A percentile compares a stretch with the other conserved stretches of the same genome.
Conservation (phyloP, 1,139 yeast species). For the Schizosaccharomyces versatilis region DNA sequence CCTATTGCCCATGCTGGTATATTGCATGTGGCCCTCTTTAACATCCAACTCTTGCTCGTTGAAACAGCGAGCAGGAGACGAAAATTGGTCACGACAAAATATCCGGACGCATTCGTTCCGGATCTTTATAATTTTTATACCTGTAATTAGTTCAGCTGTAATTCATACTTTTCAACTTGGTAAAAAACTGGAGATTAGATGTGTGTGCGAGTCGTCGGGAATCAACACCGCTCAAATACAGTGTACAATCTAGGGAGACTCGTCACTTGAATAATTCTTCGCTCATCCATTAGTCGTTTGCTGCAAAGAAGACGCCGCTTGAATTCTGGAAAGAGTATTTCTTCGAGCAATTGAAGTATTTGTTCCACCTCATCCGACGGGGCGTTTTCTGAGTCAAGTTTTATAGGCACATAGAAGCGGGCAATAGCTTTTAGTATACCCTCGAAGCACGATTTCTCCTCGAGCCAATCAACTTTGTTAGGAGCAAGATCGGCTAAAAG, state of each 20-base stretch:
- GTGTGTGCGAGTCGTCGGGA: no score
- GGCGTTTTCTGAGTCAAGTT: slow-evolving; percentile 14
- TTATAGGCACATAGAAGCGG: slow-evolving; percentile 46
- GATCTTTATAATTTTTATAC: no score
- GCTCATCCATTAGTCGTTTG: slow-evolving; percentile 25
- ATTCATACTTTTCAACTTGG: no score
- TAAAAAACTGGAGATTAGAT: no score
- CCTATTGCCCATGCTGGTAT: no score
- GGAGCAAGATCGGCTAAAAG: slow-evolving; percentile 43
- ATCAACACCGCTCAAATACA: slow-evolving; percentile 75
- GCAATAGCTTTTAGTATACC: slow-evolving; percentile 52
- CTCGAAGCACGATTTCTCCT: slow-evolving; percentile 44
- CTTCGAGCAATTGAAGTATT: slow-evolving; percentile 25
- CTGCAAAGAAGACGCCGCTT: slow-evolving; percentile 50
- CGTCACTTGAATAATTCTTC: slow-evolving; percentile 52
- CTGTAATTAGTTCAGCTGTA: no score
- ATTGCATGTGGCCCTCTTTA: no score
- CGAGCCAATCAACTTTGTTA: slow-evolving; percentile 33
- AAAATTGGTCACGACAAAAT: no score
- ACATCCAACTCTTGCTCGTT: no score
- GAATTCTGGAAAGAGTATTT: slow-evolving; percentile 41
- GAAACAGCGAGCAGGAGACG: no score
- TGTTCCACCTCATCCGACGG: slow-evolving; percentile 14
- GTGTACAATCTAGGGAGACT: slow-evolving; percentile 74
- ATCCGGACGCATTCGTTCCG: no score